A percentile compares a stretch with the other conserved stretches of the same genome.
These are phyloP conservation scores for Starmera caribaea DNA, from an alignment of 805 yeast species.

Conservation along the genomic window DNA sequence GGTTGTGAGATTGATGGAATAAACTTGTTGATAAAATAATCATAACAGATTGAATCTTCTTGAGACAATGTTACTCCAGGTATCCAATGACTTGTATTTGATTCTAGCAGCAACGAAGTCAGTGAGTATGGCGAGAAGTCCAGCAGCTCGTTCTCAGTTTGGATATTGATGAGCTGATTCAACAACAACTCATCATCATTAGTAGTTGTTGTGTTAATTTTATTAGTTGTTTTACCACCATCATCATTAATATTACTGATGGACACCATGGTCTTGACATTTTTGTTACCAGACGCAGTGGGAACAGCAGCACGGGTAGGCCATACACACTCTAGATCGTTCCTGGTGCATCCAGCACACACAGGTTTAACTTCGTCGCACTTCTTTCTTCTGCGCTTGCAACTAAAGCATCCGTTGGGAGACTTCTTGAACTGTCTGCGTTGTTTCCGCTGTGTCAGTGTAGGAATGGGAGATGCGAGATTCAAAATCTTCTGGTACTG, in stretches of 20 bases:
- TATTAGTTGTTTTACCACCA: background rate
- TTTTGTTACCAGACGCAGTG: conserved; percentile 1
- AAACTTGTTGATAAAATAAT: conserved; percentile 12
- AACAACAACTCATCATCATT: conserved; percentile 1
- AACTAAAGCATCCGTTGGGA: conserved; percentile 13
- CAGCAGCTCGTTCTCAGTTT: conserved; percentile 2
- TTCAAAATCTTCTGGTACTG: conserved; percentile 14
- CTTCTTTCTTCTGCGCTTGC: conserved; percentile 16
- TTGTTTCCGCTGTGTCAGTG: conserved; percentile 2
- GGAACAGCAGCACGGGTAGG: conserved; percentile 9
- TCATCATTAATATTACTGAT: background rate
- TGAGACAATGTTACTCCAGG: conserved; percentile 11
- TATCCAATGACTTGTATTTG: background rate
- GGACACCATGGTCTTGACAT: background rate
- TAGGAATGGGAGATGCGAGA: background rate
- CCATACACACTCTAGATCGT: conserved; percentile 10
- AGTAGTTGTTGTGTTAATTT: background rate
- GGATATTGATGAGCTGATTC: conserved; percentile 16
- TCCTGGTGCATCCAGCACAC: conserved; percentile 9
- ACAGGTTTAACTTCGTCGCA: conserved; percentile 18
- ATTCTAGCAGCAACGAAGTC: background rate
- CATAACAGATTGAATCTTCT: conserved; percentile 13
- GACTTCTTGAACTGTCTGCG: conserved; percentile 11
- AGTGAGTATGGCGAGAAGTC: background rate
- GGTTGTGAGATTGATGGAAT: conserved; percentile 15